Evolutionary conservation across 257 asterid species (phyloP).

Genomic region (Nicotiana benthamiana): DNA sequence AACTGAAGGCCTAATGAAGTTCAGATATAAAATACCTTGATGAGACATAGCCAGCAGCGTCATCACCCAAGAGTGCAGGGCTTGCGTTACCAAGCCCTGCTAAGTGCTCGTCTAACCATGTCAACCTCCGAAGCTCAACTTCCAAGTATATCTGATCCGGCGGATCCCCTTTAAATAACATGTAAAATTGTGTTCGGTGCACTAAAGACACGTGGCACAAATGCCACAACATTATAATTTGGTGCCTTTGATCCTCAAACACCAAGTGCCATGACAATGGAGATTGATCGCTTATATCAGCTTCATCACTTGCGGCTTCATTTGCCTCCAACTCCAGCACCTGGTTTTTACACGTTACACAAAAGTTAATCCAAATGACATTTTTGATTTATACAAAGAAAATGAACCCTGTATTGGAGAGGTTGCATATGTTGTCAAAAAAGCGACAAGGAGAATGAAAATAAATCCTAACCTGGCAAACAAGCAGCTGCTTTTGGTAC

Average conservation of each 20-base stretch:
- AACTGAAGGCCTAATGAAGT: not conserved
- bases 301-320: constrained; percentile 50
- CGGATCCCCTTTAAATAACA: constrained; percentile 75
- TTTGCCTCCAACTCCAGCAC: constrained; percentile 84
- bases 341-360: constrained; percentile 19
- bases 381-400: not conserved
- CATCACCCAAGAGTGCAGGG: constrained; percentile 94
- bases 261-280: constrained; percentile 53
- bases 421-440: not conserved
- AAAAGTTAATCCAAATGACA: not conserved
- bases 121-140: constrained; percentile 79
- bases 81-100: constrained; percentile 95
- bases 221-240: constrained; percentile 91
- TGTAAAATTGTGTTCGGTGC: constrained; percentile 82
- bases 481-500: constrained; percentile 94
- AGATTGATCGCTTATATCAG: constrained; percentile 40
- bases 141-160: constrained; percentile 88
- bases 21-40: constrained; percentile 47
- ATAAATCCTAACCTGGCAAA: constrained; percentile 63
- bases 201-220: constrained; percentile 84
- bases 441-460: not conserved
- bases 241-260: constrained; percentile 79
- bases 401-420: not conserved
- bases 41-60: constrained; percentile 79
- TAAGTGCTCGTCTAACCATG: constrained; percentile 87